Conservation (phyloP, 2,329 filamentous ascomycete species). For the Periconia digitata region DNA sequence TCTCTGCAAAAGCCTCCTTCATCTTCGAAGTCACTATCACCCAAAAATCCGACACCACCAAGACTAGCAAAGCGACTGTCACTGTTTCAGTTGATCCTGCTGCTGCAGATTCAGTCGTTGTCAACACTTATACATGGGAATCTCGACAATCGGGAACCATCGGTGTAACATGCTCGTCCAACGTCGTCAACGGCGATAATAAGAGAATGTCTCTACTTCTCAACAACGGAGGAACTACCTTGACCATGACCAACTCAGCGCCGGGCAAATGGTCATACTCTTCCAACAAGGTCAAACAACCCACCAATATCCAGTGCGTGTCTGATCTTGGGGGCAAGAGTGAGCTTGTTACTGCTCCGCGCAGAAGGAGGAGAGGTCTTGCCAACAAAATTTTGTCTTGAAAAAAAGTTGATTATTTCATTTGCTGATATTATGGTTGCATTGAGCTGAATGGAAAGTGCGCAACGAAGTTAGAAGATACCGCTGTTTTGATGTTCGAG, state of each 20-base stretch:
- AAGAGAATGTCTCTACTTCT: conserved; percentile 33
- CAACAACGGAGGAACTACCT: conserved; percentile 21
- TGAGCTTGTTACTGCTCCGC: conserved; percentile 19
- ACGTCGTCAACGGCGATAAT: conserved; percentile 35
- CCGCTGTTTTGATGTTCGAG: neutral
- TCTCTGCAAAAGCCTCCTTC: conserved; percentile 23
- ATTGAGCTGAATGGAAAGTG: too few species aligned
- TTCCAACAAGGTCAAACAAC: conserved; percentile 26
- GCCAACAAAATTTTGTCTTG: conserved; percentile 1
- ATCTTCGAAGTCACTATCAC: conserved; percentile 32
- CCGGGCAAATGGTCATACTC: conserved; percentile 33
- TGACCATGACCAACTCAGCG: conserved; percentile 23
- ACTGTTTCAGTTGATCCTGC: conserved; percentile 30
- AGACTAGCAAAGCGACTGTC: conserved; percentile 27
- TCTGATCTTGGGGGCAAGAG: conserved; percentile 27
- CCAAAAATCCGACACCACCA: conserved; percentile 25
- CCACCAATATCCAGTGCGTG: conserved; percentile 31
- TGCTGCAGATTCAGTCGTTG: conserved; percentile 27
- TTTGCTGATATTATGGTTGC: neutral
- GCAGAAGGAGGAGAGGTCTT: conserved; percentile 18
- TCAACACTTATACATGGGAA: conserved; percentile 39
- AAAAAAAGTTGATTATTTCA: neutral
- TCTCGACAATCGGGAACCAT: conserved; percentile 33
- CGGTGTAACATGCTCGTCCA: conserved; percentile 35
- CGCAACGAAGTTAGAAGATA: neutral